phyloP scores from a whole-genome alignment of 2,329 filamentous ascomycete species.

The Stylonectria norvegica region DNA sequence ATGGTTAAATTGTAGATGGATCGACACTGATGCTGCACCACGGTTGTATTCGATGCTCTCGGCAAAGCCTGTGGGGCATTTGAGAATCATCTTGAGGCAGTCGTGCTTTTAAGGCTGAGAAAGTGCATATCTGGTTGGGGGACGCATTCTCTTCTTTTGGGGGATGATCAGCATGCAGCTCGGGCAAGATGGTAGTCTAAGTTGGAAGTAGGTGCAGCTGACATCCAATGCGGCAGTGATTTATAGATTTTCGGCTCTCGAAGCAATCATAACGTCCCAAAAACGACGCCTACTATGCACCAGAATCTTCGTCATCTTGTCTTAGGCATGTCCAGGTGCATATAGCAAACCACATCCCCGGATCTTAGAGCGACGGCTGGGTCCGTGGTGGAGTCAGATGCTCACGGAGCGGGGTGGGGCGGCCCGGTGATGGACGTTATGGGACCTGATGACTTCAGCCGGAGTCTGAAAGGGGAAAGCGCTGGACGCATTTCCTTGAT shows the following conservation, averaged over 20 bases:
- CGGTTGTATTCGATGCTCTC: too few species aligned
- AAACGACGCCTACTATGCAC: too few species aligned
- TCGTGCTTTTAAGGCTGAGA: not conserved
- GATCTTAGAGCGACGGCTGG: conserved; percentile 9
- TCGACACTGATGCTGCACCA: too few species aligned
- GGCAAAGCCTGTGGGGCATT: too few species aligned
- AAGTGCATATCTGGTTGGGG: not conserved
- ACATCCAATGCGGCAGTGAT: not conserved
- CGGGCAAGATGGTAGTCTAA: not conserved
- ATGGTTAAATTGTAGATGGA: too few species aligned
- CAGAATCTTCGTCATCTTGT: too few species aligned
- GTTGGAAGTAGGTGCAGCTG: not conserved
- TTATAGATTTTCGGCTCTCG: too few species aligned
- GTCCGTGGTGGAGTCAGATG: conserved; percentile 15
- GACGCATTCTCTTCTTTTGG: not conserved
- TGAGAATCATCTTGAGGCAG: too few species aligned
- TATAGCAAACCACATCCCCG: conserved; percentile 6
- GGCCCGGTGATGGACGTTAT: conserved; percentile 2
- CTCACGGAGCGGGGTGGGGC: conserved; percentile 2
- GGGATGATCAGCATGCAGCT: not conserved
- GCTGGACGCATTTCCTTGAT: too few species aligned
- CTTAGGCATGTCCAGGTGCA: conserved; percentile 7
- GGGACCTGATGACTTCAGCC: conserved; percentile 7
- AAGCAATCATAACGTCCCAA: too few species aligned
- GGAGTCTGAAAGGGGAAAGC: too few species aligned